Evolutionary conservation across 2,329 filamentous ascomycete genomes (phyloP).

Genomic region (Gaeumannomyces tritici): DNA sequence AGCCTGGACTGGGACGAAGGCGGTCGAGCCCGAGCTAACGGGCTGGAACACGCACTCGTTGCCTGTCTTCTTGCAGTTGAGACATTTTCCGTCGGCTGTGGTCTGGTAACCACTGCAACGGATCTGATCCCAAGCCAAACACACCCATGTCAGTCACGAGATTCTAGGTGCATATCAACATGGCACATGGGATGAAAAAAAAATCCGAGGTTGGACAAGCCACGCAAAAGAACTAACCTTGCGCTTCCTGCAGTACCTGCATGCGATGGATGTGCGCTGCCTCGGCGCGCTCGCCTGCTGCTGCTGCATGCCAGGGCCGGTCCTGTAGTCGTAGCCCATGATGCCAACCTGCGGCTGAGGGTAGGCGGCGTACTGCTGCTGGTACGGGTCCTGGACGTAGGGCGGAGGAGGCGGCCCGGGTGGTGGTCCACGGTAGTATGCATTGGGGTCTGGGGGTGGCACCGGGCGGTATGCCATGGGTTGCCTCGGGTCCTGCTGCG

Average conservation of each 20-base stretch:
- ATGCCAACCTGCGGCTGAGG: conserved; percentile 7
- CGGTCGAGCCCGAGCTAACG: conserved; percentile 41
- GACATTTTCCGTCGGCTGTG: conserved; percentile 48
- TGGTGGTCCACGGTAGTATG: conserved; percentile 9
- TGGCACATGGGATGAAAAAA: neutral
- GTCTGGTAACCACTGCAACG: conserved; percentile 52
- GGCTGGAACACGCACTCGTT: conserved; percentile 54
- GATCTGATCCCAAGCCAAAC: conserved; percentile 28
- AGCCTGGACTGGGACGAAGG: conserved; percentile 49
- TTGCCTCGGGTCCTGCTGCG: conserved; percentile 4
- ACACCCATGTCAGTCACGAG: neutral
- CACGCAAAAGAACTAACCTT: conserved; percentile 31
- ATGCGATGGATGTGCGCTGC: conserved; percentile 50
- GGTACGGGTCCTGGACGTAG: conserved; percentile 6
- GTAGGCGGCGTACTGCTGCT: conserved; percentile 11
- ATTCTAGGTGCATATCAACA: neutral
- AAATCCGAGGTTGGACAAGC: neutral
- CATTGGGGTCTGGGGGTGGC: conserved; percentile 8
- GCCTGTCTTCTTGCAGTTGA: conserved; percentile 52
- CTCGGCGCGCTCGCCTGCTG: conserved; percentile 34
- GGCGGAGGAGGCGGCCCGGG: conserved; percentile 5
- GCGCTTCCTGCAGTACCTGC: conserved; percentile 50
- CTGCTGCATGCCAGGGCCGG: conserved; percentile 16
- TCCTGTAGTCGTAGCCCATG: conserved; percentile 7
- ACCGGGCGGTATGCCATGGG: neutral